Percentiles rank a stretch among this genome's conserved stretches.
phyloP scores from a whole-genome alignment of 805 yeast species.

The Scheffersomyces spartinae region DNA sequence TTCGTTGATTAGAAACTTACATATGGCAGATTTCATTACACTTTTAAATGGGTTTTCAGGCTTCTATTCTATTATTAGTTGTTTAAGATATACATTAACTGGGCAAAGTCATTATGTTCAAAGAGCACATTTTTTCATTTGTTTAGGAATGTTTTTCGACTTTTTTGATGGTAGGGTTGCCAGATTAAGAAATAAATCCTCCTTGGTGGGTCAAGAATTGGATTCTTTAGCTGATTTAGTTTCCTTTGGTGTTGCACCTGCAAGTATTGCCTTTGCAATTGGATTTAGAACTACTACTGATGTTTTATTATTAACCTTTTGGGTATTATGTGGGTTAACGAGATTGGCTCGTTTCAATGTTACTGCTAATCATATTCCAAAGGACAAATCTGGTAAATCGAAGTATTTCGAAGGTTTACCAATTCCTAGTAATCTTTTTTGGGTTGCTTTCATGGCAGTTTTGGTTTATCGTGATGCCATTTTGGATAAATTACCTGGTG shows the following conservation, averaged over 20 bases:
- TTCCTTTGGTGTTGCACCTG: conserved; percentile 94
- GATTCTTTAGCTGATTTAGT: conserved; percentile 93
- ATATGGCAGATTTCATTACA: conserved; percentile 94
- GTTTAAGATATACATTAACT: conserved; percentile 69
- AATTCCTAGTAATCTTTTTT: conserved; percentile 73
- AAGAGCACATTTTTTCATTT: conserved; percentile 80
- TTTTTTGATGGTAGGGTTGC: conserved; percentile 97
- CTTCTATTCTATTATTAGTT: conserved; percentile 78
- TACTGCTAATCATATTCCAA: conserved; percentile 85
- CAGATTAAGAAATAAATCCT: conserved; percentile 80
- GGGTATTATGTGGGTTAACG: conserved; percentile 88
- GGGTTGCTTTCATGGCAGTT: conserved; percentile 64
- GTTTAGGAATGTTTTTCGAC: conserved; percentile 90
- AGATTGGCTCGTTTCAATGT: conserved; percentile 94
- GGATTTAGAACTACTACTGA: conserved; percentile 84
- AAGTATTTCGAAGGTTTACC: conserved; percentile 95
- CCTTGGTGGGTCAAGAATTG: conserved; percentile 93
- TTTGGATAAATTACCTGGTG: conserved; percentile 51
- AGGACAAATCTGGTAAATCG: conserved; percentile 77
- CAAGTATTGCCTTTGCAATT: conserved; percentile 80
- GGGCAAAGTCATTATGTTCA: conserved; percentile 60
- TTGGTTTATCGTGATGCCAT: conserved; percentile 45
- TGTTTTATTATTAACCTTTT: conserved; percentile 61
- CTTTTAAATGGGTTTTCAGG: conserved; percentile 91
- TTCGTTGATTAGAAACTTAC: conserved; percentile 75